Conservation (phyloP, 2,329 filamentous ascomycete species). For the Fusarium sterilihyphosum region DNA sequence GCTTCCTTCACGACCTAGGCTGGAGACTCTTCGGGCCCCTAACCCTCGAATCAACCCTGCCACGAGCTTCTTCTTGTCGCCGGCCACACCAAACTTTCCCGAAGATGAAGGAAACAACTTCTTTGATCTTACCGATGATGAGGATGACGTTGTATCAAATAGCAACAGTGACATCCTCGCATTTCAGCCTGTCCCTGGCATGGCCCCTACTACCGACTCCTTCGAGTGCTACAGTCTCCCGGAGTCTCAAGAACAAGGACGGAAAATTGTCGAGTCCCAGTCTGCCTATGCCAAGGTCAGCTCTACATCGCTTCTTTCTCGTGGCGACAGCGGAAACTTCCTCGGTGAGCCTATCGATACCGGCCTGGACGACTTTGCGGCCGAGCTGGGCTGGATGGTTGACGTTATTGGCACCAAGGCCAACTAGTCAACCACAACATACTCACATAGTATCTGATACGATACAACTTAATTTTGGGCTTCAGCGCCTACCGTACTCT, state of each 20-base stretch:
- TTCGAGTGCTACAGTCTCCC: slow-evolving; percentile 61
- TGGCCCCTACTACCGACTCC: slow-evolving; percentile 27
- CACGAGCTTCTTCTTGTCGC: slow-evolving; percentile 47
- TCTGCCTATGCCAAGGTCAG: slow-evolving; percentile 35
- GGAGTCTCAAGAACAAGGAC: slow-evolving; percentile 37
- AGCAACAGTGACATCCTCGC: slow-evolving; percentile 50
- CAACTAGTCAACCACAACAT: slow-evolving; percentile 8
- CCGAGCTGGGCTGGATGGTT: slow-evolving; percentile 64
- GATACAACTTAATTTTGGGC: slow-evolving; percentile 11
- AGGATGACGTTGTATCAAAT: slow-evolving; percentile 51
- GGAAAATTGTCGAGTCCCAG: slow-evolving; percentile 30
- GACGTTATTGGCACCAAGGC: slow-evolving; percentile 54
- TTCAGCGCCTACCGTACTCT: neutral
- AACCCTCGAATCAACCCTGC: slow-evolving; percentile 44
- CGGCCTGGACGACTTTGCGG: slow-evolving; percentile 53
- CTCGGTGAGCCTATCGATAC: slow-evolving; percentile 50
- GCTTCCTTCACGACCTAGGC: slow-evolving; percentile 32
- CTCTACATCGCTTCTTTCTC: slow-evolving; percentile 42
- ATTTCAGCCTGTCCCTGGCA: slow-evolving; percentile 35
- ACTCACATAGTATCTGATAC: slow-evolving; percentile 7
- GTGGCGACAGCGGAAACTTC: slow-evolving; percentile 39
- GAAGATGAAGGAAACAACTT: slow-evolving; percentile 57
- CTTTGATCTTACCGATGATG: slow-evolving; percentile 58
- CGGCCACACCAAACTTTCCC: slow-evolving; percentile 51
- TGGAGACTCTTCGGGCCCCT: slow-evolving; percentile 38